Evolutionary conservation across 768 basidiomycete species (phyloP).

Genomic region (Tulasnella sp.): DNA sequence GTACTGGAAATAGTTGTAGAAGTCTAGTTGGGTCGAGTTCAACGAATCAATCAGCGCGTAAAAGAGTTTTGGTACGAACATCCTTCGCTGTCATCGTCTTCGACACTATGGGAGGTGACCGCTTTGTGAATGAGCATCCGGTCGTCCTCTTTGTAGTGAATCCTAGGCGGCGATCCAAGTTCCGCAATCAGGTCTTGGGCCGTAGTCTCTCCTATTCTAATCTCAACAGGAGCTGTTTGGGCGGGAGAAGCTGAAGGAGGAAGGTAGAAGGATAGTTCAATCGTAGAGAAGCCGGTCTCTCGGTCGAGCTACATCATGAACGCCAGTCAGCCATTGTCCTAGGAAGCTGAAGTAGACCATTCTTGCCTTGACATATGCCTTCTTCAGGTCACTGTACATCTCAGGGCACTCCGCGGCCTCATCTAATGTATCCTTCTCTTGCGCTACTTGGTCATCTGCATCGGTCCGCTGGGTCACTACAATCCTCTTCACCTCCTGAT

Average conservation of each 20-base stretch:
- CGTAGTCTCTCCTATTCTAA: slow-evolving; percentile 66
- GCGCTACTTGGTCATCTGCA: slow-evolving; percentile 33
- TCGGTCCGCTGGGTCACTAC: slow-evolving; percentile 55
- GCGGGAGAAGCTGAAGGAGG: slow-evolving; percentile 33
- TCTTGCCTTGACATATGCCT: slow-evolving; percentile 37
- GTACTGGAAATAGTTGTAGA: slow-evolving; percentile 90
- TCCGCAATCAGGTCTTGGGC: slow-evolving; percentile 75
- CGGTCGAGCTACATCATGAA: slow-evolving; percentile 50
- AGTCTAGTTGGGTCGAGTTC: slow-evolving; percentile 44
- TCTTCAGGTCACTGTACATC: slow-evolving; percentile 65
- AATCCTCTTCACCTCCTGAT: slow-evolving; percentile 69
- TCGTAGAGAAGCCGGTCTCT: slow-evolving; percentile 33
- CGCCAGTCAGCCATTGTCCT: slow-evolving; percentile 8
- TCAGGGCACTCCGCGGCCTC: slow-evolving; percentile 56
- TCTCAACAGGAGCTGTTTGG: slow-evolving; percentile 38
- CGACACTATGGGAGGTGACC: slow-evolving; percentile 26
- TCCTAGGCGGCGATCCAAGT: slow-evolving; percentile 65
- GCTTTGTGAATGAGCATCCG: slow-evolving; percentile 76
- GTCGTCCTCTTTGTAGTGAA: slow-evolving; percentile 84
- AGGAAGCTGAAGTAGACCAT: not conserved
- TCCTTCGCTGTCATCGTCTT: slow-evolving; percentile 38
- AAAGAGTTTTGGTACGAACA: slow-evolving; percentile 37
- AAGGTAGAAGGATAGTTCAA: slow-evolving; percentile 61
- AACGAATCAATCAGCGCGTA: slow-evolving; percentile 5
- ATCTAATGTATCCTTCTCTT: slow-evolving; percentile 51